Base-by-base conservation (phyloP, 2,329 filamentous ascomycete genomes). In the Teratosphaeria zuluensis region DNA sequence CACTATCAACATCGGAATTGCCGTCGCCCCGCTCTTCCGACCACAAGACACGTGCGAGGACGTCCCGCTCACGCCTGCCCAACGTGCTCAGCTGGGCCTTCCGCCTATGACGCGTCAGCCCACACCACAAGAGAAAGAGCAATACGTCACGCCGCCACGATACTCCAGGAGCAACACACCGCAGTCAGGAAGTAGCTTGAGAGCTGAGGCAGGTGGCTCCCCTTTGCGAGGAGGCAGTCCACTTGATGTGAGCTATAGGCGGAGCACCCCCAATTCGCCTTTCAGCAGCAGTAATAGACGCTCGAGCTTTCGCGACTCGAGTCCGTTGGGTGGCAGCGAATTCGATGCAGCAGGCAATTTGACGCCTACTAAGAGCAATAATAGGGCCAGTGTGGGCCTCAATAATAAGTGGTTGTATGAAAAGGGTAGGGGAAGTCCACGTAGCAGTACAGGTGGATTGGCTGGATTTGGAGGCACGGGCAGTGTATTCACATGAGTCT, bases 361-460 rank as follows among this genome's bases (percentile, higher is more conserved):
- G n/a, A 68, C 68, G 55, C 68, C 68, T 8, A 67, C 64, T 4
- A 70, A 70, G 58, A 66, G 54, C 46, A 48, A 48, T 14, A 63
- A 84, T 24, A 66, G 66, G 58, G 85, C 86, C 51, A 91, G 84
- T 64, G 84, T 95, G 56, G 85, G 85, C 0, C 70, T 96, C 69
- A 96, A 92, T 74, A 96, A 85, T 76, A 95, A 94, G 76, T 97
- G 92, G 92, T 74, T 96, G 61, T 97, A 96, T 70, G 90, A 96
- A 74, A 89, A 86, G 75, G 87, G 88, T 19, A 69, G 67, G 77
- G 85, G 71, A 72, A 84, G 71, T 76, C 81, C 65, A 78, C 80
- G 56, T 16, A 46, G 2, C 32, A 35, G 31, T 30, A 24, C 21
- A 30, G 28, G 32, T 21, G 53, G 59, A 28, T 38, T 61, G n/a